phyloP scores from a whole-genome alignment of 139 green algal species.

The Diplosphaera chodatii region DNA sequence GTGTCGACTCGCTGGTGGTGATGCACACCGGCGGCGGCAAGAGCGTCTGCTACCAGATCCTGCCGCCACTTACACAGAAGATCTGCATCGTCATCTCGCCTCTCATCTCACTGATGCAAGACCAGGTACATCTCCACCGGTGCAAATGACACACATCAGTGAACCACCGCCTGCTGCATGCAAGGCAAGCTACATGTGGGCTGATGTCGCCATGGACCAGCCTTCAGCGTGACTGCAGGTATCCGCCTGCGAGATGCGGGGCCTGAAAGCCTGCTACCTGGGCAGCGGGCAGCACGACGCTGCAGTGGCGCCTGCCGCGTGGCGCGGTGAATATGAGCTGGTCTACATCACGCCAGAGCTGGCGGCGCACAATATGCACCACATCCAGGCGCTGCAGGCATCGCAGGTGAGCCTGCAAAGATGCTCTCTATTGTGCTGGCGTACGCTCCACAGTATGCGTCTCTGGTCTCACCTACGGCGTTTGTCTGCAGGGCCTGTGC shows the following conservation, averaged over 20 bases:
- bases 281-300: constrained; percentile 44
- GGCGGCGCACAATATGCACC: constrained; percentile 7
- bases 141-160: too few relatives aligned
- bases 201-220: too few relatives aligned
- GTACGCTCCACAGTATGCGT: too few relatives aligned
- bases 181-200: too few relatives aligned
- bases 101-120: constrained; percentile 42
- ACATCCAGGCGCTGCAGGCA: constrained; percentile 34
- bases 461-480: too few relatives aligned
- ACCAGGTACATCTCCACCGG: constrained; percentile 21
- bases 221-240: constrained; percentile 13
- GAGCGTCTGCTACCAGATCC: constrained; percentile 41
- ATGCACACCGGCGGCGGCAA: constrained; percentile 40
- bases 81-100: constrained; percentile 33
- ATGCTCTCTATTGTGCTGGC: too few relatives aligned
- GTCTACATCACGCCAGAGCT: constrained; percentile 71
- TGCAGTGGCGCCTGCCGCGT: constrained; percentile 39
- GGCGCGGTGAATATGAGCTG: constrained; percentile 41
- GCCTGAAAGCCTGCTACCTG: constrained; percentile 50
- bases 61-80: constrained; percentile 29
- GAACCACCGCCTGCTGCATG: too few relatives aligned
- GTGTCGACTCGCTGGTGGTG: constrained; percentile 27
- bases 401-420: constrained; percentile 7
- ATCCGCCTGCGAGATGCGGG: constrained; percentile 23
- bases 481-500: constrained; percentile 19